Conservation (phyloP, 2,329 filamentous ascomycete species). For the Orbilia oligospora region DNA sequence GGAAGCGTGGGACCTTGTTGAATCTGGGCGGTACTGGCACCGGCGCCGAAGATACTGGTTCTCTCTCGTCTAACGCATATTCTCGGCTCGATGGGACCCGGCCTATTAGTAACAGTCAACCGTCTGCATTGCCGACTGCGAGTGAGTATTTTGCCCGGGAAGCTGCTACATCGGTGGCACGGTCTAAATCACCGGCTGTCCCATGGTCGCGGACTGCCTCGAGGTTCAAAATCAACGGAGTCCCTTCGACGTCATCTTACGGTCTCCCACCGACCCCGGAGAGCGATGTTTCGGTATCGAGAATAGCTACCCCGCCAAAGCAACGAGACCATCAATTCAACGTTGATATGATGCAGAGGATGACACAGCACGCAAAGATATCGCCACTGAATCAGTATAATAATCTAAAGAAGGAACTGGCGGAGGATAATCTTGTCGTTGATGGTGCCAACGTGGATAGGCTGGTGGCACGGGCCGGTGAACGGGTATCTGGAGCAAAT, state of each 20-base stretch:
- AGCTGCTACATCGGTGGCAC: constrained; percentile 20
- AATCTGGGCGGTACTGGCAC: constrained; percentile 16
- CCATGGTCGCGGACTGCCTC: constrained; percentile 38
- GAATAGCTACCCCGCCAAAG: constrained; percentile 48
- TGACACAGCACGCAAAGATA: constrained; percentile 60
- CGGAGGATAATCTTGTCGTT: constrained; percentile 51
- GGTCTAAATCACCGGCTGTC: constrained; percentile 40
- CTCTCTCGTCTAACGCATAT: constrained; percentile 30
- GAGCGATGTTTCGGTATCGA: constrained; percentile 55
- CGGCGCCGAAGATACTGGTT: constrained; percentile 19
- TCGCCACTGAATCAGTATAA: constrained; percentile 51
- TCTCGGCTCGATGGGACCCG: constrained; percentile 42
- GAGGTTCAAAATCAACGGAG: constrained; percentile 39
- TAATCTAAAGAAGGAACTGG: constrained; percentile 43
- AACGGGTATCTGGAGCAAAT: constrained; percentile 34
- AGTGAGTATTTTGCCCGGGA: constrained; percentile 51
- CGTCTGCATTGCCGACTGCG: constrained; percentile 36
- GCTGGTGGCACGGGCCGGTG: constrained; percentile 52
- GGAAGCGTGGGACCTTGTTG: constrained; percentile 30
- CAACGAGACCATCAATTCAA: constrained; percentile 54
- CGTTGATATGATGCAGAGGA: constrained; percentile 60
- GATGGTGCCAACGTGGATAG: constrained; percentile 50
- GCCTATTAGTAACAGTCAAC: constrained; percentile 14
- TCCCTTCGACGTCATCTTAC: constrained; percentile 45
- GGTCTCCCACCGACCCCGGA: constrained; percentile 57